Conservation (phyloP, 2,329 filamentous ascomycete species). For the Botrytis fragariae region DNA sequence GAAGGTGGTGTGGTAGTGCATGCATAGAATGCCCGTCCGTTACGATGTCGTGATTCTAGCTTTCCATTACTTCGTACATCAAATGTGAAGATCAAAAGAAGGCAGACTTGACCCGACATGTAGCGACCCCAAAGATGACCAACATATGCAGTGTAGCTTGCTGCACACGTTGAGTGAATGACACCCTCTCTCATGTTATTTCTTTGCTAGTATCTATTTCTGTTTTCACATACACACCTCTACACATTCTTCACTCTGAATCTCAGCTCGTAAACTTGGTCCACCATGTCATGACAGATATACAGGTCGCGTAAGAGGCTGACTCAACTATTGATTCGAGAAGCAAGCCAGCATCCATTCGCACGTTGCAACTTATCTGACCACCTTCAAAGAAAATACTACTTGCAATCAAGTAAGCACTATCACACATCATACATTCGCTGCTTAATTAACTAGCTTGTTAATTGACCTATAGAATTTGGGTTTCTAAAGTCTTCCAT, state of each 20-base stretch:
- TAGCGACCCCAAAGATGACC: slow-evolving; percentile 19
- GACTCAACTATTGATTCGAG: background rate
- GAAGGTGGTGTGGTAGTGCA: background rate
- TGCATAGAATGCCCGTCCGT: background rate
- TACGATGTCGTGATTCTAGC: background rate
- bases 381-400: background rate
- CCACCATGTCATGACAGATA: background rate
- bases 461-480: background rate
- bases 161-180: slow-evolving; percentile 3
- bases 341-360: background rate
- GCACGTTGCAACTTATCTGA: slow-evolving; percentile 4
- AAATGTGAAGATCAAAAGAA: background rate
- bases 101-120: background rate
- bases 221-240: slow-evolving; percentile 1
- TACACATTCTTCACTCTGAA: background rate
- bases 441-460: background rate
- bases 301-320: background rate
- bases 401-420: slow-evolving; percentile 17
- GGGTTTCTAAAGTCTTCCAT: background rate
- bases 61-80: background rate
- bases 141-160: slow-evolving; percentile 9
- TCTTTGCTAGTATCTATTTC: background rate
- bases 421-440: background rate
- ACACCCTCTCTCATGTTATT: background rate
- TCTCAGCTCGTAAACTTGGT: slow-evolving; percentile 6